Evolutionary conservation across 257 asterid species (phyloP).

Genomic region (Capsicum chinense): DNA sequence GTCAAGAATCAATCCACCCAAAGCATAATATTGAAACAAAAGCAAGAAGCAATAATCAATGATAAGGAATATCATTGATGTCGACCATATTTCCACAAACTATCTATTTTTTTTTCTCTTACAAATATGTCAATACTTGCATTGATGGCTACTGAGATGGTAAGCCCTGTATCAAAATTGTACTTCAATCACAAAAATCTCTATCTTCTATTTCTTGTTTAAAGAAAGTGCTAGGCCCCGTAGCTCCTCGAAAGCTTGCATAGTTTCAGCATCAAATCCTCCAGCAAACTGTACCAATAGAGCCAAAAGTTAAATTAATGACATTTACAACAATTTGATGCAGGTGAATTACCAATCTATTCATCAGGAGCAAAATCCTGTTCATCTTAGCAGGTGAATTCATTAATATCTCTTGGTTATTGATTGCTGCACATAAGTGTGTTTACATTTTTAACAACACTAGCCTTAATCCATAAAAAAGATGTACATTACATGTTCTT

Average conservation of each 20-base stretch:
- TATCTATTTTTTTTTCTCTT: background rate
- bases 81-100: constrained; percentile 1
- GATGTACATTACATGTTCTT: background rate
- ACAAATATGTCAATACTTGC: background rate
- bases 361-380: background rate
- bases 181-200: background rate
- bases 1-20: background rate
- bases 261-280: constrained; percentile 93
- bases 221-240: constrained; percentile 76
- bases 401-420: background rate
- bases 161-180: constrained; percentile 50
- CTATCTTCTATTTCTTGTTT: constrained; percentile 53
- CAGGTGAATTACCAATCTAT: background rate
- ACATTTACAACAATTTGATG: background rate
- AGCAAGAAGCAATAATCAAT: background rate
- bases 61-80: constrained; percentile 15
- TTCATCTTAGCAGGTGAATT: background rate
- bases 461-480: background rate
- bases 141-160: constrained; percentile 59
- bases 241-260: constrained; percentile 94
- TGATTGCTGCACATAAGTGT: background rate
- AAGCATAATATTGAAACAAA: background rate
- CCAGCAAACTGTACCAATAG: constrained; percentile 80
- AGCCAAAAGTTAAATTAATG: background rate
- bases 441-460: background rate